Conservation (phyloP, 2,329 filamentous ascomycete genomes). For the Calonectria henricotiae region DNA sequence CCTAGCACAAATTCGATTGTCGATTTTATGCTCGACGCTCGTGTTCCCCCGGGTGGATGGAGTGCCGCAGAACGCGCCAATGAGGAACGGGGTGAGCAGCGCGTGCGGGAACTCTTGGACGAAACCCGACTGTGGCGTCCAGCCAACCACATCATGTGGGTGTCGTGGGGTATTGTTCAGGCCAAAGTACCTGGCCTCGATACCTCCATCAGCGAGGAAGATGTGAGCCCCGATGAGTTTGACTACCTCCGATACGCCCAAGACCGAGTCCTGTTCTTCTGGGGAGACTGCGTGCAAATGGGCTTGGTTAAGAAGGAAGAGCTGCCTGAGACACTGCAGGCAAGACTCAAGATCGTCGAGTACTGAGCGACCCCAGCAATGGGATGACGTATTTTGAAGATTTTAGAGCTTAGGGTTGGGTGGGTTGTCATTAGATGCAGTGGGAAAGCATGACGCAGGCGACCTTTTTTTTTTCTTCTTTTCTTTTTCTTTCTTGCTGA, state of each 20-base stretch:
- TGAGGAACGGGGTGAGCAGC: constrained; percentile 77
- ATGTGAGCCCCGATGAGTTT: constrained; percentile 76
- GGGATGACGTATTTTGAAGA: constrained; percentile 11
- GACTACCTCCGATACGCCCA: constrained; percentile 95
- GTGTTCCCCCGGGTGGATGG: constrained; percentile 70
- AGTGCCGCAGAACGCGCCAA: constrained; percentile 70
- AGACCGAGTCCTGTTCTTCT: constrained; percentile 92
- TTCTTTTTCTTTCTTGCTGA: background rate
- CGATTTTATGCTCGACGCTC: constrained; percentile 89
- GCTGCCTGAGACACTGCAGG: constrained; percentile 78
- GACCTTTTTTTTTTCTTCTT: constrained; percentile 2
- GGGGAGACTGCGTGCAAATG: constrained; percentile 88
- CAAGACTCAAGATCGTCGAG: constrained; percentile 79
- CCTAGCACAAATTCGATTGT: constrained; percentile 72
- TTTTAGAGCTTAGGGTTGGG: background rate
- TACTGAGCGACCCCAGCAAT: constrained; percentile 62
- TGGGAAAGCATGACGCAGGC: constrained; percentile 12
- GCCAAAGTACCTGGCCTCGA: constrained; percentile 87
- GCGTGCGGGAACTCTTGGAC: constrained; percentile 80
- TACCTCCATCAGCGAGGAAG: constrained; percentile 57
- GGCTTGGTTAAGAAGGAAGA: constrained; percentile 84
- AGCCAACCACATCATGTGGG: constrained; percentile 91
- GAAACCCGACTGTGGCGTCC: constrained; percentile 90
- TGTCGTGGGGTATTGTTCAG: constrained; percentile 97
- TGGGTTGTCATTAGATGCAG: background rate